Base-by-base conservation (phyloP, 805 yeast genomes). In the Nakazawaea wickerhamii region DNA sequence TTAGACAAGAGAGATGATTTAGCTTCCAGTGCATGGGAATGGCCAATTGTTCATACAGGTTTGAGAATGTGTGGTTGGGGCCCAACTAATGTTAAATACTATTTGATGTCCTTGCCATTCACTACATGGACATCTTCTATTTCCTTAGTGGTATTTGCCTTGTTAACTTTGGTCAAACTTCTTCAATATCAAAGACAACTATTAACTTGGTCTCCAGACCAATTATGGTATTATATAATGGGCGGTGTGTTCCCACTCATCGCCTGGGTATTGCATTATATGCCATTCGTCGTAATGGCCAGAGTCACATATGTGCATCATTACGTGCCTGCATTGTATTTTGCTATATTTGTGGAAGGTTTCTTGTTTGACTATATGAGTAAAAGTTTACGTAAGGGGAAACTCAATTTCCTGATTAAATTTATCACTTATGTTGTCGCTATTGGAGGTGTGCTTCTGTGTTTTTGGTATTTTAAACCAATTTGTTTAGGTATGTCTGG, bases 291-390 rank as follows among this genome's bases (percentile, higher is more conserved):
- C 25, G 64, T 88, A 46, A 91, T 91, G 99, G 89, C 95, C 10
- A 84, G 99, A 70, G 97, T 93, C 44, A 89, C 95, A 2, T 91
- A 93, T 60, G 93, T 91, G 26, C 99, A 91, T 65, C 99, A 91
- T 62, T 91, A 91, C 63, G 77, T 89, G 51, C 99, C 99, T 11
- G 96, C 98, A 1, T 73, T 90, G 49, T 91, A 85, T 65, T 91
- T 91, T 68, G 98, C 98, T 39, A 65, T 81, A 61, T 60, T 79
- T 42, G 75, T 77, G 30, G 58, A 72, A 38, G 73, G 74, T 4
- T 80, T 76, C 57, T 61, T 71, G 43, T 57, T 79, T 33, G 87
- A 81, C 48, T 61, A 65, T 30, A 54, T 66, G 41, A 59, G 73
- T 17, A 46, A 44, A 21, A 58, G 55, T 40, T 50, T 64, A 48